Conservation (phyloP, 208 protist genomes). For the Novymonas esmeraldas region DNA sequence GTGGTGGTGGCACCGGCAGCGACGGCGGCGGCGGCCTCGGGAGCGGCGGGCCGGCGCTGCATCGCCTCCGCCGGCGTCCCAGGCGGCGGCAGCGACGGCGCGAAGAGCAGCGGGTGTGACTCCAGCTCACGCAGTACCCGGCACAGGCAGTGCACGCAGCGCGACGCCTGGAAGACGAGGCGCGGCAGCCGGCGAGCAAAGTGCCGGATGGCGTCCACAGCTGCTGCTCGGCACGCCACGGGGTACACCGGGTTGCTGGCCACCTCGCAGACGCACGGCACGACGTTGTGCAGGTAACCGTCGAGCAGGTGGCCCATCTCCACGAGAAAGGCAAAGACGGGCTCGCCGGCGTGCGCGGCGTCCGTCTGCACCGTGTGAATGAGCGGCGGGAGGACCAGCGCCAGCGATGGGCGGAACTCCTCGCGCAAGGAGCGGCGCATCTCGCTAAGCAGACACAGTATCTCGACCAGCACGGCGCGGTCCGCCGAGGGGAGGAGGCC, state of each 20-base stretch:
- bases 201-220: constrained; percentile 66
- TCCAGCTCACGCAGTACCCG: constrained; percentile 75
- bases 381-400: constrained; percentile 70
- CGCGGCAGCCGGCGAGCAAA: constrained; percentile 72
- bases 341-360: constrained; percentile 50
- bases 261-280: constrained; percentile 83
- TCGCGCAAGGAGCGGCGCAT: constrained; percentile 74
- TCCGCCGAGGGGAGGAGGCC: constrained; percentile 62
- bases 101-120: constrained; percentile 15
- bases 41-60: neutral
- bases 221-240: constrained; percentile 52
- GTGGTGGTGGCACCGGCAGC: too few relatives aligned
- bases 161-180: constrained; percentile 73
- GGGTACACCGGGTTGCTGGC: constrained; percentile 61
- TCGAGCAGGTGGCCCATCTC: constrained; percentile 79
- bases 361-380: constrained; percentile 65
- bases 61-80: neutral
- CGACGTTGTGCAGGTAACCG: constrained; percentile 76
- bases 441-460: constrained; percentile 72
- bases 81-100: neutral
- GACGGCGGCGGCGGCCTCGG: neutral
- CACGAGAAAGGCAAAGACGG: constrained; percentile 78
- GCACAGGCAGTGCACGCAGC: constrained; percentile 83
- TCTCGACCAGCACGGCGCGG: constrained; percentile 61
- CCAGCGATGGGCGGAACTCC: constrained; percentile 83